These are phyloP conservation scores for Microstegium vimineum DNA, from an alignment of 176 grass and related monocot species.

Conservation along the genomic window DNA sequence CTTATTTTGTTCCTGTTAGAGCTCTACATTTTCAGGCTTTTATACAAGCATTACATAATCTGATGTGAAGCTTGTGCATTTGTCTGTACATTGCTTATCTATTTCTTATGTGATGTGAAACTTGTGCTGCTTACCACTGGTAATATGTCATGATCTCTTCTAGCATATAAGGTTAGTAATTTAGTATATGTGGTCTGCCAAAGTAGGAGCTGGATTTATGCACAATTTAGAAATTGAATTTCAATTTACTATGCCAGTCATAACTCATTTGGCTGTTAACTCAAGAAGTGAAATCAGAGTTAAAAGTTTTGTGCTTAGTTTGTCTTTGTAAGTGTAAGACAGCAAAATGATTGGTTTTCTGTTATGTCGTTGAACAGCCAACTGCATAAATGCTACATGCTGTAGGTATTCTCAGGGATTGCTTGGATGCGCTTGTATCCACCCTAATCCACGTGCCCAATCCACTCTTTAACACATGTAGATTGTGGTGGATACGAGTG, in stretches of 20 bases:
- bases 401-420: background rate
- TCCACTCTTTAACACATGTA: no score
- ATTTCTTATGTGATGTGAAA: background rate
- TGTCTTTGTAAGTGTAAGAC: background rate
- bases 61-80: background rate
- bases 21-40: background rate
- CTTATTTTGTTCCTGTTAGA: background rate
- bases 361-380: background rate
- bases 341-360: background rate
- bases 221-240: background rate
- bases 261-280: background rate
- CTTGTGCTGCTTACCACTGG: background rate
- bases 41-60: background rate
- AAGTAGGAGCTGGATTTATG: background rate
- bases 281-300: background rate
- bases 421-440: no score
- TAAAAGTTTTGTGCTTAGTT: background rate
- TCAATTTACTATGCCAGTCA: background rate
- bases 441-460: no score
- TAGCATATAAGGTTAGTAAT: background rate
- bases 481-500: no score
- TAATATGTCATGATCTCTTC: background rate
- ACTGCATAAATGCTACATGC: background rate
- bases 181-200: background rate
- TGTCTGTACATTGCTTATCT: background rate